Base-by-base conservation (phyloP, 257 asterid genomes). In the Gentiana straminea region DNA sequence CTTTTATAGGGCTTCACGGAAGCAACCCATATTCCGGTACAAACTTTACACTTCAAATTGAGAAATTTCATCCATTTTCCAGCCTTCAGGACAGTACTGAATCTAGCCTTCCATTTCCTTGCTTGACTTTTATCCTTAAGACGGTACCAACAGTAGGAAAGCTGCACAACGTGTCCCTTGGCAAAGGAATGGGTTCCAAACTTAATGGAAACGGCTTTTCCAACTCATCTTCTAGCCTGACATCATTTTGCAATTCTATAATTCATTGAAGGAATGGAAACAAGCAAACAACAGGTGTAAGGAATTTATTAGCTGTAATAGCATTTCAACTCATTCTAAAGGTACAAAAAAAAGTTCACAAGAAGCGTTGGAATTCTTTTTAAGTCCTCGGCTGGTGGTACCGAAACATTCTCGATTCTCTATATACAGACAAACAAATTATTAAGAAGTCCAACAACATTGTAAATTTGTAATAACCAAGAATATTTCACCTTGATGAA, bases 131-230 rank as follows among this genome's bases (percentile, higher is more conserved):
- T 76, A 90, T 80, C 73, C 89, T 78, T 72, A 90, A 56, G 58
- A 86, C 86, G 62, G 87, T 82, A 68, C 98, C 98, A 61, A 76
- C 87, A 47, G 73, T 11, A 32, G 94, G 96, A 64, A 90, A 84
- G 45, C 84, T 78, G 67, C 86, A 73, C 49, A 90, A 63, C 51
- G 73, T 51, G 39, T 82, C 85, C 70, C 98, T 86, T 59, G 89
- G 62, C 63, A 84, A 64, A 51, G 71, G 69, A 72, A 69, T 69
- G 49, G 73, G 67, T 62, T 82, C 86, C 77, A 77, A 60, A 37
- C 74, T 81, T 61, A 86, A 59, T 49, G 89, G 89, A 63, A 90
- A 89, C 60, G 89, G 82, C 47, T 59, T 72, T 60, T 73, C 62
- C 77, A 55, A 67, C 75, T 84, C 95, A 52, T 82, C 84, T 58